These are phyloP conservation scores for rapeseed (Brassica napus) DNA, from an alignment of 345 rosid species.

Conservation along the genomic window Da-Ae NC_063452.1:63633001-63633500, in stretches of 20 bases:
- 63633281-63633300: conserved; percentile 75
- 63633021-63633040: conserved; percentile 84
- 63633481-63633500: conserved; percentile 90
- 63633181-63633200: conserved; percentile 63
- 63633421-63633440: conserved; percentile 1
- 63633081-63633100: conserved; percentile 8
- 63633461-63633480: conserved; percentile 93
- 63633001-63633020: conserved; percentile 87
- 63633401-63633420: conserved; percentile 5
- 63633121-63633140: conserved; percentile 86
- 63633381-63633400: conserved; percentile 33
- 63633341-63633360: conserved; percentile 63
- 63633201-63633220: conserved; percentile 13
- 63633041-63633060: conserved; percentile 47
- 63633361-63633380: conserved; percentile 52
- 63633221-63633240: conserved; percentile 2
- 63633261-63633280: conserved; percentile 41
- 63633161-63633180: conserved; percentile 58
- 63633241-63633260: background rate
- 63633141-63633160: conserved; percentile 70
- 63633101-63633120: conserved; percentile 54
- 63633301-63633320: conserved; percentile 89
- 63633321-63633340: conserved; percentile 79
- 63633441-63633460: conserved; percentile 57
- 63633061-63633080: background rate